A percentile compares a stretch with the other conserved stretches of the same genome.
Conservation (phyloP, 1,284 basidiomycete species). For the Bjerkandera adusta region DNA sequence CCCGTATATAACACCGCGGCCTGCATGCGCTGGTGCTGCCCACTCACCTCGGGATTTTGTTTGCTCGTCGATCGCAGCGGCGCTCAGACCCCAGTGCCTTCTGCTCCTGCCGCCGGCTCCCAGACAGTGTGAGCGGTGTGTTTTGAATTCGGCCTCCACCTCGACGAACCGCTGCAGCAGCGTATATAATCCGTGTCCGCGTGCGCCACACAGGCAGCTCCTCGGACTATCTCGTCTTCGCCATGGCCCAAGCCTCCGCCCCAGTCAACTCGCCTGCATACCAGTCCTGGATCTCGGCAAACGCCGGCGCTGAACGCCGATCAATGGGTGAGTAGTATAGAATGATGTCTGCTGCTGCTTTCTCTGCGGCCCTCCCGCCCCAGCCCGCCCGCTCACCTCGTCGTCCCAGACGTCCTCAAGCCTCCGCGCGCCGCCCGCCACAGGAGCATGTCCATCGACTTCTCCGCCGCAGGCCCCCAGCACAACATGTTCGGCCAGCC, state of each 20-base stretch:
- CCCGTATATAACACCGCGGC: no score
- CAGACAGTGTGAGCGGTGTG: no score
- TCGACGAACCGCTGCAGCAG: neutral
- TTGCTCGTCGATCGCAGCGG: no score
- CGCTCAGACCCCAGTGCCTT: no score
- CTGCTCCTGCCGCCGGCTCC: no score
- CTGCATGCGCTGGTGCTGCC: no score
- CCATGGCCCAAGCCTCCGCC: constrained; percentile 32
- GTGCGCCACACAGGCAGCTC: constrained; percentile 1
- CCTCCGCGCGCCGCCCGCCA: constrained; percentile 34
- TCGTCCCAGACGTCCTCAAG: constrained; percentile 43
- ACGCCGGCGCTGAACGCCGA: constrained; percentile 46
- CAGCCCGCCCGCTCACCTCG: constrained; percentile 13
- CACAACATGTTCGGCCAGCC: constrained; percentile 49
- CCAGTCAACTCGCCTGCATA: constrained; percentile 12
- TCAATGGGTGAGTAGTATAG: constrained; percentile 41
- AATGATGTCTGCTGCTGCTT: constrained; percentile 21
- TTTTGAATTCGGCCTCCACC: neutral
- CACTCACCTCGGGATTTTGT: no score
- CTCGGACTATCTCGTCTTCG: constrained; percentile 1
- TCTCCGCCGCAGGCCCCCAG: constrained; percentile 38
- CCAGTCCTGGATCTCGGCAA: constrained; percentile 33
- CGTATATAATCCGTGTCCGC: neutral
- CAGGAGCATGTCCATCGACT: constrained; percentile 58
- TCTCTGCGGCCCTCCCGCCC: constrained; percentile 12